A percentile compares a stretch with the other conserved stretches of the same genome.
Conservation (phyloP, 2,329 filamentous ascomycete species). For the Venturiaceae sp. region DNA sequence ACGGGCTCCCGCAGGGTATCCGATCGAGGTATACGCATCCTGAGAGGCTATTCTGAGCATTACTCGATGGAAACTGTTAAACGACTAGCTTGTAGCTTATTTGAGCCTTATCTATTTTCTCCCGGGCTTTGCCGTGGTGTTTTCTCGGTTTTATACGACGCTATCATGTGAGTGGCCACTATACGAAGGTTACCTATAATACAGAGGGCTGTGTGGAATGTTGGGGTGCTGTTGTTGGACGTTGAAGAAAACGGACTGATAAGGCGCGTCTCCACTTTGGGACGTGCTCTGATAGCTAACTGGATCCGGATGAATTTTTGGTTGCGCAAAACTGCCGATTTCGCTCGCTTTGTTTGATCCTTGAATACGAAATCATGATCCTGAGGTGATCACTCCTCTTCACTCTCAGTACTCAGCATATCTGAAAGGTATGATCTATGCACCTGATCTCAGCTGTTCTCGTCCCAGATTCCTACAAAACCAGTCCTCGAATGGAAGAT, state of each 20-base stretch:
- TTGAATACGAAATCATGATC: too few relatives aligned
- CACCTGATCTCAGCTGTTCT: too few relatives aligned
- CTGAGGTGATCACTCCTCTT: too few relatives aligned
- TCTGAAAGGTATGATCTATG: too few relatives aligned
- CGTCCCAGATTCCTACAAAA: background rate
- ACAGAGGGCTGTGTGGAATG: background rate
- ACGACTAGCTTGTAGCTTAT: background rate
- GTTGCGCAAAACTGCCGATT: background rate
- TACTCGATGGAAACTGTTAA: constrained; percentile 1
- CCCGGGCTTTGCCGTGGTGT: background rate
- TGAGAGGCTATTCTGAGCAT: background rate
- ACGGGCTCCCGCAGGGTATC: background rate
- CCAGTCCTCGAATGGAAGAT: background rate
- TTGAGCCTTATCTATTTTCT: background rate
- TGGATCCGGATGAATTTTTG: background rate
- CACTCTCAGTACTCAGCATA: too few relatives aligned
- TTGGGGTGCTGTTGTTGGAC: background rate
- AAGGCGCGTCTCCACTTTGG: background rate
- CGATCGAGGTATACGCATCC: background rate
- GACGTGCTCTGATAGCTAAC: background rate
- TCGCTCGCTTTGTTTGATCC: background rate
- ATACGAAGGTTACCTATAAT: background rate
- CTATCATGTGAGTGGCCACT: background rate
- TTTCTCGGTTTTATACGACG: background rate
- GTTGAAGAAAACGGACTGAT: background rate